Conservation (phyloP, 75 land plant species). For the Pinus albicaulis region DNA sequence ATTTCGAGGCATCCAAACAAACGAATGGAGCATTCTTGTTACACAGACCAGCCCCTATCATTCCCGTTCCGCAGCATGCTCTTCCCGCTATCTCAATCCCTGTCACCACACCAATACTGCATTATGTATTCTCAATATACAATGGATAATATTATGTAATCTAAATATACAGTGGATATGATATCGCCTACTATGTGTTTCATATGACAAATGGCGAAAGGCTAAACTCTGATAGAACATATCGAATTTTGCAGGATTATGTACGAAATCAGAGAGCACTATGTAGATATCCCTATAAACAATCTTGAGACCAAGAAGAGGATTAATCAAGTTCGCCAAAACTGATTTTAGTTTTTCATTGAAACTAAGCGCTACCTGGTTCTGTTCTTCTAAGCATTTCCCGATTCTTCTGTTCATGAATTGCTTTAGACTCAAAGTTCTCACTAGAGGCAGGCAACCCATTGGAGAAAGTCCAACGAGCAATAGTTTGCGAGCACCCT, state of each 20-base stretch:
- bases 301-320: constrained; percentile 2
- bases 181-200: too few relatives aligned
- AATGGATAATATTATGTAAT: neutral
- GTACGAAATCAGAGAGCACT: constrained; percentile 28
- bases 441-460: constrained; percentile 51
- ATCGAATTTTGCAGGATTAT: constrained; percentile 49
- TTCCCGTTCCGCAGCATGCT: constrained; percentile 77
- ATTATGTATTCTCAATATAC: too few relatives aligned
- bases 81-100: constrained; percentile 34
- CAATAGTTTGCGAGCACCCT: constrained; percentile 64
- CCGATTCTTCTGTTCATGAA: neutral
- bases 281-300: constrained; percentile 41
- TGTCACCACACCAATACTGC: constrained; percentile 3
- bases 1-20: constrained; percentile 34
- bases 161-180: neutral
- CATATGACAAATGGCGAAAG: too few relatives aligned
- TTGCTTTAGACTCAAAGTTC: constrained; percentile 22
- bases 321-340: constrained; percentile 5
- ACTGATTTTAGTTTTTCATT: constrained; percentile 26
- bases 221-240: neutral
- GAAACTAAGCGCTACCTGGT: constrained; percentile 35
- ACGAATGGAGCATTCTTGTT: constrained; percentile 21
- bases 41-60: constrained; percentile 43
- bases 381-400: constrained; percentile 29
- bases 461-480: constrained; percentile 51